A percentile compares a stretch with the other conserved stretches of the same genome.
phyloP scores from a whole-genome alignment of 495 filamentous ascomycete genomes.

The Podospora fimiseda region DNA sequence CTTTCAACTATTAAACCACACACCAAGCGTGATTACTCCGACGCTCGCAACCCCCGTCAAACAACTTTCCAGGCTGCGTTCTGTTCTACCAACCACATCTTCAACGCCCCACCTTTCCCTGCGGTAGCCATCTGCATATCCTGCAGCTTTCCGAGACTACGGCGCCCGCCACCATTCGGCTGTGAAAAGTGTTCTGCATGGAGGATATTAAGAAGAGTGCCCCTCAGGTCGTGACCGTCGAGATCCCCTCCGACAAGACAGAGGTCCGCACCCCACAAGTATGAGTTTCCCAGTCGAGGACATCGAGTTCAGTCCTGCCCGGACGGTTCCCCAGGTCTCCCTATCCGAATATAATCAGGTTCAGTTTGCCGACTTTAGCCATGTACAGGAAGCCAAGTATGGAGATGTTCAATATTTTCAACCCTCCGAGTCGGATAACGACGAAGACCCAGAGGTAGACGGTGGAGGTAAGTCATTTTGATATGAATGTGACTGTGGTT shows the following conservation, averaged over 20 bases:
- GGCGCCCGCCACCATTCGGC: neutral
- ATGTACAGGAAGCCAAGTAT: slow-evolving; percentile 34
- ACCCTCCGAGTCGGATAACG: slow-evolving; percentile 28
- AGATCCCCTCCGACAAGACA: slow-evolving; percentile 32
- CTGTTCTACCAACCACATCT: slow-evolving; percentile 16
- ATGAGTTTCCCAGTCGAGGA: slow-evolving; percentile 30
- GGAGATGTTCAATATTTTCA: slow-evolving; percentile 33
- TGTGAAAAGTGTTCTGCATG: slow-evolving; percentile 25
- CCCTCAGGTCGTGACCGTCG: slow-evolving; percentile 33
- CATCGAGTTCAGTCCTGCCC: slow-evolving; percentile 35
- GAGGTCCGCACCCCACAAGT: slow-evolving; percentile 31
- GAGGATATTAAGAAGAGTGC: slow-evolving; percentile 35
- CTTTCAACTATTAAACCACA: slow-evolving; percentile 1
- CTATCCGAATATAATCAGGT: slow-evolving; percentile 34
- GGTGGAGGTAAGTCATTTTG: slow-evolving; percentile 13
- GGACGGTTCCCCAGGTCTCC: slow-evolving; percentile 27
- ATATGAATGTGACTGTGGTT: slow-evolving; percentile 1
- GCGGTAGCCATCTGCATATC: slow-evolving; percentile 20
- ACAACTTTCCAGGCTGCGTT: slow-evolving; percentile 10
- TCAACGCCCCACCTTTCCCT: slow-evolving; percentile 23
- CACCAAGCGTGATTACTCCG: slow-evolving; percentile 1
- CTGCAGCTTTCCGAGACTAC: slow-evolving; percentile 19
- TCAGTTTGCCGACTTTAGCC: slow-evolving; percentile 36
- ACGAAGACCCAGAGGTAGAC: slow-evolving; percentile 19
- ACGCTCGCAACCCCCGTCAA: slow-evolving; percentile 5